Percentiles rank a stretch among this genome's conserved stretches.
Conservation (phyloP, 495 filamentous ascomycete genomes). For the Margaritispora aquatica region DNA sequence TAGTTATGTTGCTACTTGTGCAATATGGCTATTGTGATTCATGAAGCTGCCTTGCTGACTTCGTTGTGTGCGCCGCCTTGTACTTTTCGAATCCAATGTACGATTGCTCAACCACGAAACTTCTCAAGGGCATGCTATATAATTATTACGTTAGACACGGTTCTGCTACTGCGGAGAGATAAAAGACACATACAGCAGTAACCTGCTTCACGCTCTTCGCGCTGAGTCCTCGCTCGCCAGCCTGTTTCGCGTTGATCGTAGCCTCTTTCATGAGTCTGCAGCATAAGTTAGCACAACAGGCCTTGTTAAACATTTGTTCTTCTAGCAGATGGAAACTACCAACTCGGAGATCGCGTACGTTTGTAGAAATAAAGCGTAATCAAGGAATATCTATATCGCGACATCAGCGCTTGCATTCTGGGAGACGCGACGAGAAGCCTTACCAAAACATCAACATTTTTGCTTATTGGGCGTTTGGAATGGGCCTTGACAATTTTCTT, state of each 20-base stretch:
- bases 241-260: conserved; percentile 65
- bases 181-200: conserved; percentile 49
- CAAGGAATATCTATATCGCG: conserved; percentile 64
- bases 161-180: background rate
- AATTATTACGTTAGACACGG: background rate
- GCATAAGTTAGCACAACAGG: conserved; percentile 6
- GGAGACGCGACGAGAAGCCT: conserved; percentile 24
- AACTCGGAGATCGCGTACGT: conserved; percentile 41
- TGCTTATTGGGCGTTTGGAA: conserved; percentile 69
- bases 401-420: background rate
- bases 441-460: conserved; percentile 85
- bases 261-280: conserved; percentile 79
- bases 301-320: background rate
- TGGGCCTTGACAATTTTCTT: conserved; percentile 89
- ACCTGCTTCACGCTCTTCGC: conserved; percentile 71
- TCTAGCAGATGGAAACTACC: background rate
- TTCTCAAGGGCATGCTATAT: background rate
- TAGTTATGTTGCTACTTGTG: too few species aligned
- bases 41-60: too few species aligned
- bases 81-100: too few species aligned
- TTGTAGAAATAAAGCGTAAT: conserved; percentile 88
- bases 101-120: background rate
- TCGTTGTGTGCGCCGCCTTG: too few species aligned
- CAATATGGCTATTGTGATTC: too few species aligned
- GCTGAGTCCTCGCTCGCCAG: conserved; percentile 65